These are phyloP conservation scores for Capronia epimyces DNA, from an alignment of 2,329 filamentous ascomycete species.

Conservation along the genomic window DNA sequence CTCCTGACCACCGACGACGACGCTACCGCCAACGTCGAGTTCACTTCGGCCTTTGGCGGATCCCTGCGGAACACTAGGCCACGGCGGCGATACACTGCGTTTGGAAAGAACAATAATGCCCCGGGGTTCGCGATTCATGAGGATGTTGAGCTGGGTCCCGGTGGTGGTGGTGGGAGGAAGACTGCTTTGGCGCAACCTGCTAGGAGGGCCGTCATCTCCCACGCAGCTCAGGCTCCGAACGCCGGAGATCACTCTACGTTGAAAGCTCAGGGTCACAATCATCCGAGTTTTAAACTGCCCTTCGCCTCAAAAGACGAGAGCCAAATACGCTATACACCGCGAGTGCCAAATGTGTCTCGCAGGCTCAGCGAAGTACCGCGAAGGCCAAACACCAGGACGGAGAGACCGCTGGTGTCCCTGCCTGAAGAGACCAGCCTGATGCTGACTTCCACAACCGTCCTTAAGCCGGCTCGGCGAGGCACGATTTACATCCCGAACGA, in stretches of 20 bases:
- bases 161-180: not conserved
- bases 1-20: slow-evolving; percentile 27
- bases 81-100: slow-evolving; percentile 31
- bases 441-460: slow-evolving; percentile 6
- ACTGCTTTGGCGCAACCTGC: slow-evolving; percentile 24
- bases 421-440: slow-evolving; percentile 9
- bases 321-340: not conserved
- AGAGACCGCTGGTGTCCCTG: not conserved
- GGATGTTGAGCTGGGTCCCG: slow-evolving; percentile 26
- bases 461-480: slow-evolving; percentile 33
- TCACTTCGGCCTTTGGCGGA: slow-evolving; percentile 37
- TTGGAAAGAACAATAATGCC: slow-evolving; percentile 30
- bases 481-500: slow-evolving; percentile 42
- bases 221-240: not conserved
- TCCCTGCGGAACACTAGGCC: slow-evolving; percentile 27
- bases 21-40: slow-evolving; percentile 39
- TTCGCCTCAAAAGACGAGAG: not conserved
- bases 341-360: not conserved
- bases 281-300: too few relatives aligned
- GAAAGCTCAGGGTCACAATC: too few relatives aligned
- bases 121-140: slow-evolving; percentile 38
- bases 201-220: not conserved
- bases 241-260: too few relatives aligned
- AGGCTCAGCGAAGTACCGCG: slow-evolving; percentile 15
- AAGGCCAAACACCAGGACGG: slow-evolving; percentile 4